Base-by-base conservation (phyloP, 495 filamentous ascomycete genomes). In the Hypoxylon trugodes region DNA sequence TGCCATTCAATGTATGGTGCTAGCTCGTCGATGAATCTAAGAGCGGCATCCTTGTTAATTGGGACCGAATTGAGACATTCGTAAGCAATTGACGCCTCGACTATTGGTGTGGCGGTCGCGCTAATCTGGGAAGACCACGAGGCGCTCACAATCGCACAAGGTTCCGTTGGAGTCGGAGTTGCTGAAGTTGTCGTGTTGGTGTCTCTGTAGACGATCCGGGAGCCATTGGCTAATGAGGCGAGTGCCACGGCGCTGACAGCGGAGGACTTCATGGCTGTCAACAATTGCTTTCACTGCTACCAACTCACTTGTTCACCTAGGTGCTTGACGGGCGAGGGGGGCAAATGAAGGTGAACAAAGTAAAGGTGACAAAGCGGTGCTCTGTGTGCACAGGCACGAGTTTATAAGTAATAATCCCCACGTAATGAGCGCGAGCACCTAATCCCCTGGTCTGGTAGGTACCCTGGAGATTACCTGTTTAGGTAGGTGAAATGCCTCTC, bases 1-100 rank as follows among this genome's bases (percentile, higher is more conserved):
- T 82, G 78, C 77, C 78, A 82, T 40, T 77, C 68, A 15, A 82
- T 37, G 59, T 77, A 82, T 1, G 75, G 74, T 26, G 59, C 62
- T 32, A 79, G 63, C 33, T 79, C 68, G 37, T 77, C 72, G 22
- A 81, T 69, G 53, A 78, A 72, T 18, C 66, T 54, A n/a, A 78
- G 43, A 8, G 77, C 77, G 26, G 62, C 75, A 10, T 67, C 65
- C 61, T 77, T 76, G 40, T 76, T 22, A 40, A 81, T 69, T 2
- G 79, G 77, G 12, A 82, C 77, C 2, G 78, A 77, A 13, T 74
- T 78, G 24, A 81, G 67, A 64, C 80, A 82, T 8, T 76, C 76
- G 48, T 78, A 69, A 1, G 77, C 80, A 12, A 79, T 61, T 32
- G 64, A 61, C 13, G 78, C 80, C 33, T 75, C 62, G 15, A 81